Percentiles rank a stretch among this genome's conserved stretches.
Conservation (phyloP, 2,329 filamentous ascomycete genomes). For the Trichocomaceae sp. region DNA sequence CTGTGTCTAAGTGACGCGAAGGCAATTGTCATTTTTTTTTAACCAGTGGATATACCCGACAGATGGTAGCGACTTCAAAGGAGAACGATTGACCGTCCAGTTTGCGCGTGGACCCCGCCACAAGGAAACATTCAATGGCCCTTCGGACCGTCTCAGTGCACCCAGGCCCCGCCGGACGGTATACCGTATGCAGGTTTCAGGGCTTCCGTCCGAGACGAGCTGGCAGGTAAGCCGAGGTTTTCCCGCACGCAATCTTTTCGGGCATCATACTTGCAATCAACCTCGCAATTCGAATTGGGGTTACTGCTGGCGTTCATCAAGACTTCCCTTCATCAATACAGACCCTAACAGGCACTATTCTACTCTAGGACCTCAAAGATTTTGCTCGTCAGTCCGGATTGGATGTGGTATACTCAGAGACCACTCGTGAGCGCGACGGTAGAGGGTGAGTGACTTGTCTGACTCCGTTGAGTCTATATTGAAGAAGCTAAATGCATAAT, state of each 20-base stretch:
- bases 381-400: constrained; percentile 95
- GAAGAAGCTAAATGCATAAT: constrained; percentile 20
- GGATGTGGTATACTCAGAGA: constrained; percentile 97
- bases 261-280: neutral
- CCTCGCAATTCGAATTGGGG: neutral
- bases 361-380: constrained; percentile 96
- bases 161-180: constrained; percentile 87
- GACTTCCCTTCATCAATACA: neutral
- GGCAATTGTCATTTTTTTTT: neutral
- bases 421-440: constrained; percentile 81
- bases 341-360: constrained; percentile 49
- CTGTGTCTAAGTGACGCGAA: too few relatives aligned
- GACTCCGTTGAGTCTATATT: constrained; percentile 17
- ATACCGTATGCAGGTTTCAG: constrained; percentile 95
- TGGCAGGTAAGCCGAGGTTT: constrained; percentile 84
- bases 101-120: constrained; percentile 84
- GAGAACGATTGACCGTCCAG: constrained; percentile 93
- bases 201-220: constrained; percentile 90
- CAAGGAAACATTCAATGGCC: constrained; percentile 58
- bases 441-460: constrained; percentile 63
- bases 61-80: constrained; percentile 98
- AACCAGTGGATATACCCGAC: constrained; percentile 14
- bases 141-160: constrained; percentile 55
- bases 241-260: neutral
- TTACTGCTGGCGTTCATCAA: neutral